Conservation (phyloP, 169 alveolate genomes). For the Plasmodium vinckei region DNA sequence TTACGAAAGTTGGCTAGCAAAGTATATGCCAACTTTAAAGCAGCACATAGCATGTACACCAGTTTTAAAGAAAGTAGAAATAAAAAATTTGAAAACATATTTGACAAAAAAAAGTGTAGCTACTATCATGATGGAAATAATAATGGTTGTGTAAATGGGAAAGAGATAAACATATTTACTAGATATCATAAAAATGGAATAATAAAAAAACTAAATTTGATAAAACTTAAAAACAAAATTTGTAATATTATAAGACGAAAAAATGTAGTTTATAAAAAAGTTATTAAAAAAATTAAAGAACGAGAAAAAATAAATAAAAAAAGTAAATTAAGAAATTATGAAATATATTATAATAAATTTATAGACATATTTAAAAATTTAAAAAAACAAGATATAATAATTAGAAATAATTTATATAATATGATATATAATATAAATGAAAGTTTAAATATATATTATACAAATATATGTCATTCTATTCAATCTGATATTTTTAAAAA, state of each 20-base stretch:
- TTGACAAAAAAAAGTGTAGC: background rate
- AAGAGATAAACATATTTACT: background rate
- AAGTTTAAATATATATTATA: slow-evolving; percentile 30
- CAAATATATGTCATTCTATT: slow-evolving; percentile 38
- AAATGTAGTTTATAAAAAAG: slow-evolving; percentile 33
- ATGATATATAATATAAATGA: slow-evolving; percentile 28
- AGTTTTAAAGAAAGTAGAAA: background rate
- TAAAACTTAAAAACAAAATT: slow-evolving; percentile 28
- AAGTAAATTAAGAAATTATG: background rate
- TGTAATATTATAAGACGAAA: slow-evolving; percentile 20
- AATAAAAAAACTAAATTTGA: slow-evolving; percentile 43
- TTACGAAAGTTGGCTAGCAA: slow-evolving; percentile 1
- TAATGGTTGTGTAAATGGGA: background rate
- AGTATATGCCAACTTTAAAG: slow-evolving; percentile 27
- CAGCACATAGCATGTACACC: background rate
- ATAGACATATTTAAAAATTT: slow-evolving; percentile 24
- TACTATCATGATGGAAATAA: background rate
- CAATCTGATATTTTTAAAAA: slow-evolving; percentile 15
- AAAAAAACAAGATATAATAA: slow-evolving; percentile 29
- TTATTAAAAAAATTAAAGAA: slow-evolving; percentile 24
- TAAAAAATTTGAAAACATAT: background rate
- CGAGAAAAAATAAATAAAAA: background rate
- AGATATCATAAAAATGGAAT: slow-evolving; percentile 4
- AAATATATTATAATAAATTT: slow-evolving; percentile 18
- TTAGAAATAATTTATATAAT: slow-evolving; percentile 38